phyloP scores from a whole-genome alignment of 2,329 filamentous ascomycete genomes.

The Atkinsonella texensis region DNA sequence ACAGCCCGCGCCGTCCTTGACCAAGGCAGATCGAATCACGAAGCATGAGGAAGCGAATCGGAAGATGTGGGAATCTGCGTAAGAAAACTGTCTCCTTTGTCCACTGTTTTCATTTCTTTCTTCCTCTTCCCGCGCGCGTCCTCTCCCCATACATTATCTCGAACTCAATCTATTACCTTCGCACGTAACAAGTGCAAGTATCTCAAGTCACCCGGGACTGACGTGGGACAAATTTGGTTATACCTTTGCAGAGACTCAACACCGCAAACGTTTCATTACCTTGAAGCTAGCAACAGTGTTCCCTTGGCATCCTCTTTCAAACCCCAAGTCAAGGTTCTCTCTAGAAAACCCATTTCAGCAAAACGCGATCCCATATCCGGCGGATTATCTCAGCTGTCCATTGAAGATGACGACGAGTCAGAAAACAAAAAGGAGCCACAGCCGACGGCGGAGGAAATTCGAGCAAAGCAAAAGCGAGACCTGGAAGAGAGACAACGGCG shows the following conservation, averaged over 20 bases:
- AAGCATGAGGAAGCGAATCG: constrained; percentile 75
- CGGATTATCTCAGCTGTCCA: constrained; percentile 32
- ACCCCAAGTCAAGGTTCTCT: constrained; percentile 71
- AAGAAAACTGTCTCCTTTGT: constrained; percentile 20
- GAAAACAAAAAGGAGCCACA: constrained; percentile 52
- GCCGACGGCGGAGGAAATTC: constrained; percentile 63
- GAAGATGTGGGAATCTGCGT: constrained; percentile 85
- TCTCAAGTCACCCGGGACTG: background rate
- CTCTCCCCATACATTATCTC: background rate
- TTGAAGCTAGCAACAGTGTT: constrained; percentile 51
- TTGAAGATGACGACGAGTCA: constrained; percentile 46
- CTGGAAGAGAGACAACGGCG: constrained; percentile 81
- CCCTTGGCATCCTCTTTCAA: constrained; percentile 60
- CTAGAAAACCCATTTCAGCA: constrained; percentile 62
- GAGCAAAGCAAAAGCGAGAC: constrained; percentile 64
- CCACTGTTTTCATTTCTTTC: constrained; percentile 1
- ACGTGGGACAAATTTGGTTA: background rate
- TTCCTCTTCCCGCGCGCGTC: background rate
- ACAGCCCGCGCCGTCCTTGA: constrained; percentile 29
- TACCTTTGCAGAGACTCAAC: constrained; percentile 46
- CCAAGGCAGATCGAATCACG: constrained; percentile 65
- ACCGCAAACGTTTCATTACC: constrained; percentile 61
- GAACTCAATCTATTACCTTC: no score
- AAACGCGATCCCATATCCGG: constrained; percentile 40
- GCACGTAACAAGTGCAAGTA: no score